Conservation (phyloP, 164 flowering plant species). For the Macadamia integrifolia region DNA sequence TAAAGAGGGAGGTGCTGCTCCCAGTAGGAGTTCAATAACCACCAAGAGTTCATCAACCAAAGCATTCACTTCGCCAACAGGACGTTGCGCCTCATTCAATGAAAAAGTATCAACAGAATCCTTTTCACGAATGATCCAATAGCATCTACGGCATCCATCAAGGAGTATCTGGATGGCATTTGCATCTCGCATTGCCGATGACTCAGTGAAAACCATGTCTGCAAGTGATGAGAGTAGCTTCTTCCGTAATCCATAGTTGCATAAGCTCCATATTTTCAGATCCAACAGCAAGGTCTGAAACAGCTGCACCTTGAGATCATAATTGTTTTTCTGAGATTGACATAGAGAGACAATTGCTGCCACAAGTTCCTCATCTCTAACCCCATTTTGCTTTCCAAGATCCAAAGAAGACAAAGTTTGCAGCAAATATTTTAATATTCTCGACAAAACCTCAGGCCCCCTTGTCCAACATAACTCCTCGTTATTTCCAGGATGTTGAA, state of each 20-base stretch:
- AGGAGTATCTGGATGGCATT: constrained; percentile 97
- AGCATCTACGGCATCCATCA: constrained; percentile 97
- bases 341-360: constrained; percentile 86
- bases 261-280: constrained; percentile 90
- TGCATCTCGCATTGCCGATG: constrained; percentile 88
- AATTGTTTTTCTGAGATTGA: constrained; percentile 78
- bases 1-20: constrained; percentile 75
- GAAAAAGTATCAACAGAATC: constrained; percentile 79
- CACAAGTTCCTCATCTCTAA: constrained; percentile 92
- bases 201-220: constrained; percentile 98
- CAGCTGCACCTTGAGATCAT: constrained; percentile 83
- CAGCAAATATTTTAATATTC: constrained; percentile 69
- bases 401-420: constrained; percentile 67
- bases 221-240: constrained; percentile 95
- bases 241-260: constrained; percentile 94
- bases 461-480: constrained; percentile 74
- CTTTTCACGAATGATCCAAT: constrained; percentile 79
- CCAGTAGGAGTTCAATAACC: constrained; percentile 77
- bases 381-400: constrained; percentile 50
- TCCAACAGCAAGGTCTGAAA: constrained; percentile 80
- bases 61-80: constrained; percentile 94
- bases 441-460: constrained; percentile 88
- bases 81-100: constrained; percentile 47
- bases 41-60: constrained; percentile 95
- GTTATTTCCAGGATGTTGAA: constrained; percentile 83